These are phyloP conservation scores for Xylaria arbuscula DNA, from an alignment of 2,329 filamentous ascomycete species.

Conservation along the genomic window DNA sequence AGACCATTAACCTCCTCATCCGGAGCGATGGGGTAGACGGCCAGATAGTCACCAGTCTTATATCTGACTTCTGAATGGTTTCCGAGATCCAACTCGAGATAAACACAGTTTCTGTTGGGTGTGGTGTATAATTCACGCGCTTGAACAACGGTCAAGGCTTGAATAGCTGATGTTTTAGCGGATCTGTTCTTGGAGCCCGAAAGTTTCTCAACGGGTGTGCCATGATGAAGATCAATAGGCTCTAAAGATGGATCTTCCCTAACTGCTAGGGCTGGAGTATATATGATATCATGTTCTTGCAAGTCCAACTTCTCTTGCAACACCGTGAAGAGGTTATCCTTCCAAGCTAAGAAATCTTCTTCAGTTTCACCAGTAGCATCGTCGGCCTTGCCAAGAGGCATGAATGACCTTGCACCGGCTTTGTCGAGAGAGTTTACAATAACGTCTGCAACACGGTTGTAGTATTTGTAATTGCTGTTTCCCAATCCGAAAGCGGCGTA, in stretches of 20 bases:
- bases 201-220: neutral
- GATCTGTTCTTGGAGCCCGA: neutral
- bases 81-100: conserved; percentile 15
- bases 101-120: conserved; percentile 1
- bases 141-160: conserved; percentile 1
- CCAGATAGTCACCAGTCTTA: conserved; percentile 16
- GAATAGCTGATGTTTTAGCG: neutral
- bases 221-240: conserved; percentile 10
- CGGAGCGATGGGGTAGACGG: conserved; percentile 11
- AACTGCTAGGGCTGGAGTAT: neutral
- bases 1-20: neutral
- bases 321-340: neutral
- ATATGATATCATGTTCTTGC: conserved; percentile 7
- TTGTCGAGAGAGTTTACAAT: neutral
- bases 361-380: conserved; percentile 10
- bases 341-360: conserved; percentile 9
- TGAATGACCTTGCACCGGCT: conserved; percentile 7
- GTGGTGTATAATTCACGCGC: conserved; percentile 14
- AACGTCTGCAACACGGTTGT: conserved; percentile 12
- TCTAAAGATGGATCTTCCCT: conserved; percentile 14
- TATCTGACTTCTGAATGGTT: conserved; percentile 20
- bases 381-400: conserved; percentile 9
- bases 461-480: conserved; percentile 17
- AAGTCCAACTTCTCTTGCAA: neutral
- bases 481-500: conserved; percentile 14